Conservation (phyloP, 2,329 filamentous ascomycete genomes). For the Fulvia fulva region DNA sequence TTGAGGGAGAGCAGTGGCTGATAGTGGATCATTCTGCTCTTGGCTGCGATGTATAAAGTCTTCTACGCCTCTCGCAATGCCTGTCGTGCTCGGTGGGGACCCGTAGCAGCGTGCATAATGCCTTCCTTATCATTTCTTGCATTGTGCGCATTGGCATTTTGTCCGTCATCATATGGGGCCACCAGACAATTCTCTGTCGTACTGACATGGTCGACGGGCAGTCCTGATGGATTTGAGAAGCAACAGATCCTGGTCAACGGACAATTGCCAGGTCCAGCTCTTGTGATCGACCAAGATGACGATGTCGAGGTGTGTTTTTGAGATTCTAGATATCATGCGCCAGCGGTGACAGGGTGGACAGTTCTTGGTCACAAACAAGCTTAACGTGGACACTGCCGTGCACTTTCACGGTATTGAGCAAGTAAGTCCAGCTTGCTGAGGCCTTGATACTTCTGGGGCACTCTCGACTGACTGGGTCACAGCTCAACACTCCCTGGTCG, state of each 20-base stretch:
- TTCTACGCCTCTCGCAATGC: neutral
- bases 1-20: neutral
- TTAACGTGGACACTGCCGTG: slow-evolving; percentile 11
- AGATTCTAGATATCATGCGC: neutral
- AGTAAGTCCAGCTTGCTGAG: neutral
- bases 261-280: neutral
- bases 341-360: neutral
- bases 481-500: neutral
- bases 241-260: neutral
- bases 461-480: neutral
- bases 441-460: too few relatives aligned
- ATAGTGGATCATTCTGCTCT: neutral
- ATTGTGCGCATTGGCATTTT: neutral
- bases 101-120: neutral
- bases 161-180: neutral
- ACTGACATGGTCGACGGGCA: neutral
- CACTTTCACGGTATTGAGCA: slow-evolving; percentile 21
- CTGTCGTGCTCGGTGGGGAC: neutral
- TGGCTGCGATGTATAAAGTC: neutral
- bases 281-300: neutral
- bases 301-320: neutral
- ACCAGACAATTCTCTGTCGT: neutral
- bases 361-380: slow-evolving; percentile 2
- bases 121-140: neutral
- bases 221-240: neutral